Conservation (phyloP, 176 grass and related monocot genomes). For the Pontederia crassipes region DNA sequence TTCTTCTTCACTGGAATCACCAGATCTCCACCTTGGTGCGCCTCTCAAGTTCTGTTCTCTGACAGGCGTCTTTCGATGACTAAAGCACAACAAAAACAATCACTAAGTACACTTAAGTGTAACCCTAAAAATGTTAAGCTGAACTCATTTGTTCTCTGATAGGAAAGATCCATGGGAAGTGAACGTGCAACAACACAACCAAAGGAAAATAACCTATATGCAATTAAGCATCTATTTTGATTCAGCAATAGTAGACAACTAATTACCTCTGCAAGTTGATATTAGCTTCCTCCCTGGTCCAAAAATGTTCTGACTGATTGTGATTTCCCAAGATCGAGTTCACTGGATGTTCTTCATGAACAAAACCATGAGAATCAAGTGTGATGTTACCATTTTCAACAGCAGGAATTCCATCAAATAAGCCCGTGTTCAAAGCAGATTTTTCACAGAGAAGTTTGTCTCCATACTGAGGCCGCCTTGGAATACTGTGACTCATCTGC, state of each 20-base stretch:
- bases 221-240: not conserved
- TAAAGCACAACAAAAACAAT: constrained; percentile 18
- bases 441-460: constrained; percentile 26
- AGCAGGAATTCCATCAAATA: not conserved
- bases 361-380: not conserved
- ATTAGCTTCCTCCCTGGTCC: not conserved
- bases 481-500: constrained; percentile 25
- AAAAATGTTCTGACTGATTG: not conserved
- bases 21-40: constrained; percentile 65
- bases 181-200: not conserved
- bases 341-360: not conserved
- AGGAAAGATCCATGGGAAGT: not conserved
- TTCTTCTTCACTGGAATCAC: constrained; percentile 68
- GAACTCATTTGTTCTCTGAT: not conserved
- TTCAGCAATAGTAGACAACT: not conserved
- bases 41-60: constrained; percentile 23
- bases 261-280: constrained; percentile 8
- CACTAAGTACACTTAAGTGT: not conserved
- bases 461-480: constrained; percentile 24
- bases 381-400: not conserved
- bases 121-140: not conserved
- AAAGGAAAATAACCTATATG: not conserved
- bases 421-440: not conserved
- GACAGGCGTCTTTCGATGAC: constrained; percentile 16
- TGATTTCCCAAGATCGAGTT: not conserved